Base-by-base conservation (phyloP, 2,329 filamentous ascomycete genomes). In the Sphaerostilbella broomeana region DNA sequence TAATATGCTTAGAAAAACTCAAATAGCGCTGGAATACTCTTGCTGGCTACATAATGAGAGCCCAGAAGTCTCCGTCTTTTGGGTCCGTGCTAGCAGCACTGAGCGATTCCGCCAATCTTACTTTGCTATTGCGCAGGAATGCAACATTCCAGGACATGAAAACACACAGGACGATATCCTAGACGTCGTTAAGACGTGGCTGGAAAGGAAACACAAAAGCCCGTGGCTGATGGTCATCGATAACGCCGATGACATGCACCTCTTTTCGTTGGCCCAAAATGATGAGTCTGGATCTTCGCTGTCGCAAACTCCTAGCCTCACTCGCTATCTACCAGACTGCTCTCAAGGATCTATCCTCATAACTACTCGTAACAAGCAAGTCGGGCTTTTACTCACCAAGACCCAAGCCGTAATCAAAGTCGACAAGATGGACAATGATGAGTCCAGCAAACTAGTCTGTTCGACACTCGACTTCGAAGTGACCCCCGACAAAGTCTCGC, bases 301-400 rank as follows among this genome's bases (percentile, higher is more conserved):
- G n/a, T n/a, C n/a, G n/a, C n/a, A n/a, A n/a, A 11, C n/a, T 13
- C 2, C 17, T 8, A 3, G 24, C 8, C 8, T 35, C 12, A 49
- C 30, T 5, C 39, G 20, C 3, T 52, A 51, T 19, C 37, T 62
- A 21, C 56, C 57, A 1, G 51, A 58, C 16, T 58, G 52, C 35
- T 6, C 39, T 1, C 52, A 60, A 6, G 58, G 58, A n/a, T 44
- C 50, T 3, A 31, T 63, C 16, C 47, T 64, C 1, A 36, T 58
- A 8, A 63, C 59, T 6, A 61, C 58, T 1, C 48, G 56, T n/a
- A 54, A 61, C 37, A 57, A 54, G 31, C 38, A 56, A 31, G 44
- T 44, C 1, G 57, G 50, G 3, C 19, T 44, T 4, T 50, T 31
- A 31, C 40, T 61, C 11, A 38, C 35, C 7, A 40, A 47, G 12